Percentiles rank a stretch among this genome's conserved stretches.
Conservation (phyloP, 768 basidiomycete species). For the Trichaptum fuscoviolaceum region DNA sequence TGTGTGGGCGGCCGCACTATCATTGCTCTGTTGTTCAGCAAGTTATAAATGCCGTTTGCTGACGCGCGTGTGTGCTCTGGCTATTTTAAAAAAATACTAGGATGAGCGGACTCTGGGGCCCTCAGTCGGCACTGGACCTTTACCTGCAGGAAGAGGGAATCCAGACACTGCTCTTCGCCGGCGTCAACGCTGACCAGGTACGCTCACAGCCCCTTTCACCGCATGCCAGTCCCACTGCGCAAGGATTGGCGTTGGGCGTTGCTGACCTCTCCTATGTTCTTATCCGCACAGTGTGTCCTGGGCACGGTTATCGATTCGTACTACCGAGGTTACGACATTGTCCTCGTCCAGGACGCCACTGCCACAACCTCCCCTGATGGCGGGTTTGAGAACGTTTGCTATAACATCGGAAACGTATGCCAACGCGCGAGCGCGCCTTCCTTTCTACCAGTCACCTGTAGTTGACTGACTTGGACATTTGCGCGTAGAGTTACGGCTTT, state of each 20-base stretch:
- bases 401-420: conserved; percentile 52
- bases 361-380: conserved; percentile 61
- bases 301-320: conserved; percentile 63
- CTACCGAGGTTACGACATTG: conserved; percentile 58
- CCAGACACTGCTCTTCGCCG: conserved; percentile 55
- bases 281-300: conserved; percentile 45
- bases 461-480: conserved; percentile 9
- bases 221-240: not conserved
- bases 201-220: conserved; percentile 4
- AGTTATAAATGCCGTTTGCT: not conserved
- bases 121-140: conserved; percentile 55
- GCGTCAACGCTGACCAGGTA: conserved; percentile 67
- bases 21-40: not conserved
- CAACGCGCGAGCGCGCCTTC: not conserved
- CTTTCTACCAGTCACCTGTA: not conserved
- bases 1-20: not conserved
- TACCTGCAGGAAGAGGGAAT: conserved; percentile 61
- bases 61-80: not conserved
- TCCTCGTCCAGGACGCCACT: conserved; percentile 50
- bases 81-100: conserved; percentile 24
- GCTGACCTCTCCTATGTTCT: not conserved
- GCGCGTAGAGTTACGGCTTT: conserved; percentile 45
- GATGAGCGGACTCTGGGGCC: conserved; percentile 64
- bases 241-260: not conserved
- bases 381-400: conserved; percentile 50